Evolutionary conservation across 2,329 filamentous ascomycete genomes (phyloP), one percentile per base, ranked within the genome.

Genomic region (Microsporum ferrugineum): DNA sequence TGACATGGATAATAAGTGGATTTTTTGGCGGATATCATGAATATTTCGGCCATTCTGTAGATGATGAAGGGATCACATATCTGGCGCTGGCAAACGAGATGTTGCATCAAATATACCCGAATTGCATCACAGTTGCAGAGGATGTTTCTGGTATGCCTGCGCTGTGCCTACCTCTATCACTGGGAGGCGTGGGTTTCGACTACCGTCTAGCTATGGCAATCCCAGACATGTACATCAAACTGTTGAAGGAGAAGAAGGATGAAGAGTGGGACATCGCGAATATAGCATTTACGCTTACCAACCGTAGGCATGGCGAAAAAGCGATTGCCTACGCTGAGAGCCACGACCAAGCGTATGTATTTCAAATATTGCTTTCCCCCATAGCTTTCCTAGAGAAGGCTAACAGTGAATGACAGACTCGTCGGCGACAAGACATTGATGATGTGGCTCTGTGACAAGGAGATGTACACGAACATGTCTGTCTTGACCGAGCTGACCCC

Each of bases 381-480:
- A 12, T n/a, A 12, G 7, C 14, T 34, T 6, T 3, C 49, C 51
- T 6, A 23, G 33, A 38, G 7, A 27, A 38, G 8, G 36, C 14
- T 58, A 41, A 23, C 27, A 67, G 71, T 65, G 56, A n/a, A 43
- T n/a, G 43, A 1, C 67, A 95, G 90, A 2, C 83, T 99, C 55
- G 94, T 99, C 38, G 94, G 94, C 47, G 94, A 99, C 78, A 99
- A 99, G 77, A 88, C 90, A 0, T 79, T 99, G 53, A 90, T 99
- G 81, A 95, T 99, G 88, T 95, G 95, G 83, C 87, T 99, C 56
- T 96, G 91, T 73, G 94, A 99, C 73, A 91, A 92, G 17, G 86
- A 99, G 73, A 84, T 99, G 80, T 99, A 99, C 78, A 96, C 92
- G 31, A 87, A 99, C 79, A 99, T 99, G 94, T 97, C 94, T 0